Evolutionary conservation across 1,284 basidiomycete species (phyloP), one percentile per base, ranked within the genome.

Genomic region (Earliella scabrosa): DNA sequence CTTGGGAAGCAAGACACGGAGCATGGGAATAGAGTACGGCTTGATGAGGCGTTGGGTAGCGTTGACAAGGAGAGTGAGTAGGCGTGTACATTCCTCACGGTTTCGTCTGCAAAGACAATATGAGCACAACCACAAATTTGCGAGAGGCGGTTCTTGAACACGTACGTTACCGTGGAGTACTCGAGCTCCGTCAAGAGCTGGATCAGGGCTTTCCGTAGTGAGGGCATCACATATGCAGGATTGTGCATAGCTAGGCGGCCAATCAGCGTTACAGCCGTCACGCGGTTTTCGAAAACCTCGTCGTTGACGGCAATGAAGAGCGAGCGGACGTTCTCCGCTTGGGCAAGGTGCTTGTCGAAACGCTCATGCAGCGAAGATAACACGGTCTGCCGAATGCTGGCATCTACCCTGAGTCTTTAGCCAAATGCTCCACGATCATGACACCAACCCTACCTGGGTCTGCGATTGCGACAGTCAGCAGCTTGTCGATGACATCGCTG

Each of bases 161-260:
- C 64, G 21, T 45, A 94, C 91, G 86, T 85, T 52, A 94, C 89
- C 3, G 92, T 96, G 3, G 97, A 95, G 70, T 98, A 99, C 74
- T 99, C 97, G 45, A 99, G 78, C 74, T 99, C 97, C 0, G 97
- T 99, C 51, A 99, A 80, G 8, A 99, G 84, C 71, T 99, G 97
- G 58, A 99, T 98, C 53, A 99, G 80, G 2, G 96, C 92, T 73
- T 99, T 99, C 50, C 97, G 85, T 35, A 99, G 77, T 6, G 95
- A 97, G 3, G 97, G 97, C 92, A 99, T 98, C 31, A 99, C 96
- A 75, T 98, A 98, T 34, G 97, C 97, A 0, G 97, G 97, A 68
- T 99, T 99, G 75, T 98, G 93, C 67, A 90, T 87, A 2, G 97
- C 94, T 24, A 99, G 83, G 26, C 97, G 88, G 2, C 97, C 97